These are phyloP conservation scores for Ceratocystis huliohia DNA, from an alignment of 2,329 filamentous ascomycete genomes.

Conservation along the genomic window DNA sequence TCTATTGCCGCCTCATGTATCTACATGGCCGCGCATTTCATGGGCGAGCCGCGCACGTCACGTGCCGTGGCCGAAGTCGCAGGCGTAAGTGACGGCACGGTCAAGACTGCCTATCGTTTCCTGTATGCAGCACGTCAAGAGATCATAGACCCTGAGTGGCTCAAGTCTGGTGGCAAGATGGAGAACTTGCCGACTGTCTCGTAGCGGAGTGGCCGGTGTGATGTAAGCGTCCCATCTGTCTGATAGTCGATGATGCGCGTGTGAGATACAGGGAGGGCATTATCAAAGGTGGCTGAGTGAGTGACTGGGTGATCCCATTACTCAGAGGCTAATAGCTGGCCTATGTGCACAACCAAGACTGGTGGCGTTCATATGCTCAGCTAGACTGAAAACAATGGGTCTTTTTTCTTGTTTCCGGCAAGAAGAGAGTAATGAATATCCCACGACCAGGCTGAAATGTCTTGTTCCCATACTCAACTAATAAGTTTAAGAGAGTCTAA, in stretches of 20 bases:
- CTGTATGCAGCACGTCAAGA: conserved; percentile 62
- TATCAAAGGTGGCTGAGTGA: too few relatives aligned
- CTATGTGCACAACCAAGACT: background rate
- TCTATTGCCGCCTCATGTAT: conserved; percentile 93
- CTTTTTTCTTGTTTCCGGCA: background rate
- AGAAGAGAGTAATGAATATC: background rate
- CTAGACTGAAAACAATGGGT: too few relatives aligned
- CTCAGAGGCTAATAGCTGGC: too few relatives aligned
- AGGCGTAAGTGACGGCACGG: conserved; percentile 90
- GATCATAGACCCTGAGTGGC: conserved; percentile 63
- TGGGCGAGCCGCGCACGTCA: conserved; percentile 65
- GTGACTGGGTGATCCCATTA: too few relatives aligned
- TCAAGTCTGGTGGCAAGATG: conserved; percentile 58
- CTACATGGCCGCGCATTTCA: conserved; percentile 83
- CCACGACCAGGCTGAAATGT: background rate
- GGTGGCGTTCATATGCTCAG: background rate
- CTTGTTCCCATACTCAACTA: background rate
- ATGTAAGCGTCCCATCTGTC: background rate
- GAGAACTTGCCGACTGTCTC: conserved; percentile 48
- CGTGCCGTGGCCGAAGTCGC: conserved; percentile 76
- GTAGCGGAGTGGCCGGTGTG: background rate
- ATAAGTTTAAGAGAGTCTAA: background rate
- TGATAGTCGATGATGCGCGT: background rate
- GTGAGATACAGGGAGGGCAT: background rate
- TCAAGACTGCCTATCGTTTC: conserved; percentile 88